Conservation (phyloP, 192 early-diverging fungal species). For the Entomortierella lignicola region DNA sequence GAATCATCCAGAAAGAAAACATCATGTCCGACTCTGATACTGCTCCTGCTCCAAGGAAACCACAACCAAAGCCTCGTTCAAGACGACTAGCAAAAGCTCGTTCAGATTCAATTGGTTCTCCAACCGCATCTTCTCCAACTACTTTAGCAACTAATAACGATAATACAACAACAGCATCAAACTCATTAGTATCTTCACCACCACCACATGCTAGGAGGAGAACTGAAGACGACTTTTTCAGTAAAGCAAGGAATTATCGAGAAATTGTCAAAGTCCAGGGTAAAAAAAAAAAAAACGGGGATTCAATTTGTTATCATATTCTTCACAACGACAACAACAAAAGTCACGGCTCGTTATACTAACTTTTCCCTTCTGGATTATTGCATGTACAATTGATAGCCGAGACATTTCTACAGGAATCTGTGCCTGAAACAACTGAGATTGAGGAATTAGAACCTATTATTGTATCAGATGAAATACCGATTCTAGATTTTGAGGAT, state of each 20-base stretch:
- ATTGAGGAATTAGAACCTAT: conserved; percentile 7
- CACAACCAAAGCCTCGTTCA: conserved; percentile 27
- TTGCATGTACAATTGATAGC: too few relatives aligned
- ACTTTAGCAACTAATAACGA: neutral
- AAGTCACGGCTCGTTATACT: too few relatives aligned
- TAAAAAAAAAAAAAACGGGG: conserved; percentile 6
- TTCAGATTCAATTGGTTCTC: conserved; percentile 4
- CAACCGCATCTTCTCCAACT: neutral
- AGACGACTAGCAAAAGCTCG: neutral
- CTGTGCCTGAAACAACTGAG: neutral
- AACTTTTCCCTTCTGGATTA: too few relatives aligned
- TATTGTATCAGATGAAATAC: neutral
- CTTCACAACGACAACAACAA: neutral
- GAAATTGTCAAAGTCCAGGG: conserved; percentile 25
- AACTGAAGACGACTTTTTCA: conserved; percentile 51
- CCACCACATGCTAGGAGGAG: conserved; percentile 11
- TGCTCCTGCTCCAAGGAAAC: conserved; percentile 1
- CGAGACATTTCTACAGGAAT: conserved; percentile 3
- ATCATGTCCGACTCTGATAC: conserved; percentile 41
- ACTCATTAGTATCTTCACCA: conserved; percentile 1
- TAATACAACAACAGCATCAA: too few relatives aligned
- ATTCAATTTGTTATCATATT: too few relatives aligned
- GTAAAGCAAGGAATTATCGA: conserved; percentile 26
- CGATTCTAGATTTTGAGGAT: conserved; percentile 28
- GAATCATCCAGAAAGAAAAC: neutral